Conservation (phyloP, 495 filamentous ascomycete species). For the Glutinoglossum americanum region DNA sequence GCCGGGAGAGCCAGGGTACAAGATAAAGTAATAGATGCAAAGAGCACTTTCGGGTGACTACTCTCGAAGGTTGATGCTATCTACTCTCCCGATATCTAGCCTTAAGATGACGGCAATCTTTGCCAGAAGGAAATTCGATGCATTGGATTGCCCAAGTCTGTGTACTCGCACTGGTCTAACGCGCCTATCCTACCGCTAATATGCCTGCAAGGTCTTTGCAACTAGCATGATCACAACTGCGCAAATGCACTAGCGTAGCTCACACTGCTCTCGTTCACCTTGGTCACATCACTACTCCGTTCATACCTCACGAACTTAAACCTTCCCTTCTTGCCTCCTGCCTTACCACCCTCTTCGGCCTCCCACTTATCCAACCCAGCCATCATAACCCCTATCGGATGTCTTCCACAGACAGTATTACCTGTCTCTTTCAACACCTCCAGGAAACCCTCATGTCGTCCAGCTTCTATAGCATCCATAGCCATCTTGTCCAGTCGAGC, state of each 20-base stretch:
- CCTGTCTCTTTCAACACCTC: conserved; percentile 44
- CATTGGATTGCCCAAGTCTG: too few relatives aligned
- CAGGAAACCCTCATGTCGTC: conserved; percentile 45
- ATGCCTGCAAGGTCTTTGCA: not conserved
- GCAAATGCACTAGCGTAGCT: conserved; percentile 81
- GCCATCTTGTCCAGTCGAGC: conserved; percentile 54
- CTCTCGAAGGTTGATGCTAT: too few relatives aligned
- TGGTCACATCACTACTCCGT: conserved; percentile 57
- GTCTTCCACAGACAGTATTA: conserved; percentile 88
- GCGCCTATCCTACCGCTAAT: not conserved
- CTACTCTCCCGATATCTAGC: too few relatives aligned
- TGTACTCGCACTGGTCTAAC: not conserved
- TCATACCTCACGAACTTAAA: conserved; percentile 87
- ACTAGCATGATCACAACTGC: conserved; percentile 4
- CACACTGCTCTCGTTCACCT: conserved; percentile 63
- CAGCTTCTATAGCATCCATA: conserved; percentile 64
- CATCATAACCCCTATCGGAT: conserved; percentile 91
- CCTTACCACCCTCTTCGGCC: not conserved
- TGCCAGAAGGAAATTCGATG: too few relatives aligned
- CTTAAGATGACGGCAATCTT: not conserved
- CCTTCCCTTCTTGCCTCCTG: conserved; percentile 9
- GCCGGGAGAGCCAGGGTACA: too few relatives aligned
- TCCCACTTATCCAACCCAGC: conserved; percentile 49
- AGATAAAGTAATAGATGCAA: too few relatives aligned
- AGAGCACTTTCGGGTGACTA: too few relatives aligned